phyloP scores from a whole-genome alignment of 192 early-diverging fungal genomes.

The Gonapodya prolifera region DNA sequence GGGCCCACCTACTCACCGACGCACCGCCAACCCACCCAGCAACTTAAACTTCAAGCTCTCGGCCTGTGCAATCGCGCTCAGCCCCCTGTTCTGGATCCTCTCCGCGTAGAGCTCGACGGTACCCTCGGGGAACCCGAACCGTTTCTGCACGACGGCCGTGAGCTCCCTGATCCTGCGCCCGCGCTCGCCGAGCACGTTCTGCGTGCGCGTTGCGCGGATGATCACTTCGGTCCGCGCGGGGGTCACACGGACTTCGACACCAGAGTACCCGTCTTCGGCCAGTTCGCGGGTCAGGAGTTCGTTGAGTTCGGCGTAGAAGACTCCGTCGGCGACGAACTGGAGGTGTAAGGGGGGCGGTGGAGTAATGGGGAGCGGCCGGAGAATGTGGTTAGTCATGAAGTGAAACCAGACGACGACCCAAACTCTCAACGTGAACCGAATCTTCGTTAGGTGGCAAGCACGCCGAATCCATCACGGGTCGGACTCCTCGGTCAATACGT shows the following conservation, averaged over 20 bases:
- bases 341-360: no score
- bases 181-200: slow-evolving; percentile 96
- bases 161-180: slow-evolving; percentile 97
- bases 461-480: no score
- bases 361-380: no score
- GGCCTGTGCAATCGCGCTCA: slow-evolving; percentile 96
- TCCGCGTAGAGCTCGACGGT: slow-evolving; percentile 98
- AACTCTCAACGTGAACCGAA: background rate
- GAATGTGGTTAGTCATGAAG: no score
- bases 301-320: slow-evolving; percentile 99
- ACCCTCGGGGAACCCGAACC: slow-evolving; percentile 98
- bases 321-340: slow-evolving; percentile 99
- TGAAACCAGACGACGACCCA: background rate
- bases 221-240: slow-evolving; percentile 98
- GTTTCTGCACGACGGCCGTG: slow-evolving; percentile 96
- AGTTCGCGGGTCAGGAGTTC: slow-evolving; percentile 97
- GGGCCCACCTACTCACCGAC: slow-evolving; percentile 51
- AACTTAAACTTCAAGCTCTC: slow-evolving; percentile 98
- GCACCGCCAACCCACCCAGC: slow-evolving; percentile 88
- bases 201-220: slow-evolving; percentile 96
- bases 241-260: slow-evolving; percentile 98
- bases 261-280: slow-evolving; percentile 95
- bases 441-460: background rate
- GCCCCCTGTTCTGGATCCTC: slow-evolving; percentile 91
- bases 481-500: background rate